Conservation (phyloP, 345 rosid genomes). For the Citropsis articulata region DNA sequence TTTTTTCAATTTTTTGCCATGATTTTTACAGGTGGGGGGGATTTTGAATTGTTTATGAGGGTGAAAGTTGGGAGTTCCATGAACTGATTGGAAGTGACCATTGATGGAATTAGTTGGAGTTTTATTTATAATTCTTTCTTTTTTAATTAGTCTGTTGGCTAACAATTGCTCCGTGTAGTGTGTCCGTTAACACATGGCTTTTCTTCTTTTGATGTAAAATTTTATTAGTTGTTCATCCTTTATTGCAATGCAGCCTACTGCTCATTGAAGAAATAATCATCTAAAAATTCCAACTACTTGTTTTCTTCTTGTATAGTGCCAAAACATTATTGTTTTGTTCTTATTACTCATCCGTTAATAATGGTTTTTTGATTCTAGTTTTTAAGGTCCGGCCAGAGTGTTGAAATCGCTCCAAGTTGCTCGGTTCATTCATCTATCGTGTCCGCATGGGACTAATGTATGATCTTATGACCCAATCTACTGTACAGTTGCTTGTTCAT, state of each 20-base stretch:
- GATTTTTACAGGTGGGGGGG: slow-evolving; percentile 26
- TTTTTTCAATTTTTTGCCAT: not conserved
- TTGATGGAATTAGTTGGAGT: slow-evolving; percentile 29
- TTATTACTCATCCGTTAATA: not conserved
- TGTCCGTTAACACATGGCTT: slow-evolving; percentile 4
- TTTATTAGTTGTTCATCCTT: not conserved
- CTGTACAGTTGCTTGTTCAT: not conserved
- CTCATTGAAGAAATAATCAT: not conserved
- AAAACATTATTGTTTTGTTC: not conserved
- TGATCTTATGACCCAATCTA: not conserved
- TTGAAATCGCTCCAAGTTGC: not conserved
- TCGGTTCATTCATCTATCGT: not conserved
- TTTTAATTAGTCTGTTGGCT: not conserved
- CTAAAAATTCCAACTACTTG: slow-evolving; percentile 6
- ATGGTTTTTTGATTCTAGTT: not conserved
- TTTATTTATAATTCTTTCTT: slow-evolving; percentile 31
- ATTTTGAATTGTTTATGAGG: slow-evolving; percentile 28
- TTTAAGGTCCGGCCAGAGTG: not conserved
- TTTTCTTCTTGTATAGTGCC: not conserved
- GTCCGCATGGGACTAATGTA: not conserved
- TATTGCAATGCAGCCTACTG: not conserved
- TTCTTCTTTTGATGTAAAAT: not conserved
- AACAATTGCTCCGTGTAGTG: not conserved
- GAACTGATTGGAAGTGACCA: slow-evolving; percentile 36
- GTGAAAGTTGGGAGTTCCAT: slow-evolving; percentile 27